Evolutionary conservation across 73 alveolate genomes (phyloP), one percentile per base, ranked within the genome.

Genomic region (Paramecium primaurelia): DNA sequence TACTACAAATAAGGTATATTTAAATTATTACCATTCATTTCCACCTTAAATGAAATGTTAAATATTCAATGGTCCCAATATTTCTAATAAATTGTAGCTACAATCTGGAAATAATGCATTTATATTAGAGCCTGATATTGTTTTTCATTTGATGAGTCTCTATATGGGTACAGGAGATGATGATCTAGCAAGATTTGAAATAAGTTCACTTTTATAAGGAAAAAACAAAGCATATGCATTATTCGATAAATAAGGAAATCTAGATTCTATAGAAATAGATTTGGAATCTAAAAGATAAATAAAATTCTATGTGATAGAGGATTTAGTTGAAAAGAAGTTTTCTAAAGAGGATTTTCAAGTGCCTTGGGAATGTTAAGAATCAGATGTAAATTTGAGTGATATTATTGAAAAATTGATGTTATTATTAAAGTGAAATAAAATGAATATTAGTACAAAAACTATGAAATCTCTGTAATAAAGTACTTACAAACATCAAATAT

Each of bases 171-270:
- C 75, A 2, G 91, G 51, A 45, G 75, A 80, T 20, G 77, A 80
- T 80, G 77, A 77, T 40, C 25, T 77, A 32, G 49, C 45, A 3
- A 77, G 90, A 77, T 77, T 28, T 45, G 90, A 77, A 16, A 2
- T 77, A 14, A 42, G 59, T 18, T 38, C 90, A 8, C 71, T 77
- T n/a, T 14, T 40, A 28, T 30, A 71, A 18, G 90, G 71, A 20
- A 45, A 42, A 22, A 77, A 77, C 18, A 77, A 38, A 77, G 71
- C 71, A 42, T 77, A 38, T 77, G 90, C 90, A n/a, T 77, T 77
- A 77, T 77, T 77, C 42, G 71, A 77, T 77, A 20, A 77, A 42
- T 7, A 77, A 9, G 71, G 71, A 38, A 38, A 38, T 20, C 71
- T 77, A 32, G 71, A 77, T 77, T 42, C 68, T 22, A 40, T 77